Base-by-base conservation (phyloP, 2,329 filamentous ascomycete genomes). In the Cordyceps cicadae region DNA sequence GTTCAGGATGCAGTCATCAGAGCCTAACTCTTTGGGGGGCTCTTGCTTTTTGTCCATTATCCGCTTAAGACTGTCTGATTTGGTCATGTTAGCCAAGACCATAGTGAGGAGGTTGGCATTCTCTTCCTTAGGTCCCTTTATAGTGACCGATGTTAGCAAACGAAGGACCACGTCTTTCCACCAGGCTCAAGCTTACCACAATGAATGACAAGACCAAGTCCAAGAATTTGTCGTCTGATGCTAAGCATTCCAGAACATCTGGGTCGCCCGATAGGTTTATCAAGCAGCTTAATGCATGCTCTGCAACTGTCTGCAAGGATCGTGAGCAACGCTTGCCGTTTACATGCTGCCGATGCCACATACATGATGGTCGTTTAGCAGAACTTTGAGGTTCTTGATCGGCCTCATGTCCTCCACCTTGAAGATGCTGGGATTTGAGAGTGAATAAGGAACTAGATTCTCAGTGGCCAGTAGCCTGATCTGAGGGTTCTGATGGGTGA, bases 31-130 rank as follows among this genome's bases (percentile, higher is more conserved):
- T 60, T 86, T 82, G 2, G 91, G 88, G 0, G 87, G 73, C 7
- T 82, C 76, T 64, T 91, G 87, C 68, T 87, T 88, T 60, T 88
- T 78, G 5, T 80, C 78, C 12, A 93, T 74, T 5, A 97, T 78
- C 49, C 81, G 81, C 65, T 88, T 87, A 61, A 96, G 74, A 6
- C 80, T 81, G 66, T 93, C 86, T 63, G 83, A 88, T 76, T 97
- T 97, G 62, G 87, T 83, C 58, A 99, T 79, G 70, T 99, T 99
- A 72, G 94, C 92, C 26, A 97, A 81, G 15, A 99, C 83, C 92
- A 97, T 97, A 51, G 91, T 86, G 51, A 95, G 77, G 46, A 94
- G 82, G 70, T 97, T 89, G 57, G 90, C 91, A 70, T 92, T 92
- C 34, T 84, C 81, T 70, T 97, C 93, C 57, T 87, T 85, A 3